These are phyloP conservation scores for Mycena indigotica DNA, from an alignment of 768 basidiomycete genomes.

Conservation along the genomic window DNA sequence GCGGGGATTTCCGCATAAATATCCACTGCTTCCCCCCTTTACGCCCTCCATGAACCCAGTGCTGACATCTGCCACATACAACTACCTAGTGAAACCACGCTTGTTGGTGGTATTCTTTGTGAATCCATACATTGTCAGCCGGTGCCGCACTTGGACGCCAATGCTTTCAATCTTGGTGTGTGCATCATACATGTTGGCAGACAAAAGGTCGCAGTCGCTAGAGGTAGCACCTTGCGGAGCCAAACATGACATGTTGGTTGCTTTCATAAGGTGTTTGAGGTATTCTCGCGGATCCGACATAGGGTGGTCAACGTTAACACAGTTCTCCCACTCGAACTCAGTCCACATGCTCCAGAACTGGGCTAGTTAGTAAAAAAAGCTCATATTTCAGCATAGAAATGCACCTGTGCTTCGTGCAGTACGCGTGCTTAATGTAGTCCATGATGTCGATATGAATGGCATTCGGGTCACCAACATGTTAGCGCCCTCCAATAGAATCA, in stretches of 20 bases:
- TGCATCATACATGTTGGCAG: slow-evolving; percentile 97
- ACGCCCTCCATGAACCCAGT: slow-evolving; percentile 68
- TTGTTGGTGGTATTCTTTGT: too few relatives aligned
- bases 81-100: slow-evolving; percentile 90
- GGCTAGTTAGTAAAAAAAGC: not conserved
- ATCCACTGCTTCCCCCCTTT: slow-evolving; percentile 36
- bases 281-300: slow-evolving; percentile 89
- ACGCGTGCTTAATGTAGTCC: slow-evolving; percentile 96
- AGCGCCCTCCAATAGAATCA: slow-evolving; percentile 92
- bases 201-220: slow-evolving; percentile 95
- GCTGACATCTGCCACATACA: slow-evolving; percentile 88
- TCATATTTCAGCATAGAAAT: slow-evolving; percentile 14
- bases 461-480: slow-evolving; percentile 86
- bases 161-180: too few relatives aligned
- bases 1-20: slow-evolving; percentile 53
- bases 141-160: too few relatives aligned
- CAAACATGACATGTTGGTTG: slow-evolving; percentile 96
- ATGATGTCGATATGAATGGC: slow-evolving; percentile 99
- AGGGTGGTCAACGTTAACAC: slow-evolving; percentile 87
- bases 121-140: too few relatives aligned
- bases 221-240: slow-evolving; percentile 96
- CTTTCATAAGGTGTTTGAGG: slow-evolving; percentile 91
- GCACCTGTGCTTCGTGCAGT: slow-evolving; percentile 91
- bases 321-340: slow-evolving; percentile 99
- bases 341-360: slow-evolving; percentile 98